Evolutionary conservation across 139 green algal genomes (phyloP), one percentile per base, ranked within the genome.

Genomic region (Mesotaenium endlicherianum): DNA sequence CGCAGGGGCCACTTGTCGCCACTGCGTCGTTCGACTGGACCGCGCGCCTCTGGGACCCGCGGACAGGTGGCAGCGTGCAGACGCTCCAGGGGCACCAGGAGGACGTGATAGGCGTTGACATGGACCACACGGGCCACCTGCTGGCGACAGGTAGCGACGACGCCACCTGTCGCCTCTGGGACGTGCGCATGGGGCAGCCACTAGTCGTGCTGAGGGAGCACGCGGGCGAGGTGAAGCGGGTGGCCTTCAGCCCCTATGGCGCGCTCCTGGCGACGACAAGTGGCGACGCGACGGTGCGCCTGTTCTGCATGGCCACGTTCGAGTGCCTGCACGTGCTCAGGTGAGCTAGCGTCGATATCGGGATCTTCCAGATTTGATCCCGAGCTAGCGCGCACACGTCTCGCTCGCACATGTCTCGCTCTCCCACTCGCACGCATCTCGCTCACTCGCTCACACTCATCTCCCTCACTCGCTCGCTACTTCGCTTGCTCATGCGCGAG

Each of bases 91-190:
- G 38, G 42, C 38, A 81, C 5, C 30, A 69, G 30, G 72, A 77
- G 16, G 72, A 81, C 53, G 40, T 81, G 38, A 81, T 81, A n/a
- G 72, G 72, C 8, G 72, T 81, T 30, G 40, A 71, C 72, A 70
- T 81, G 4, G 72, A 81, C 34, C 38, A 31, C 8, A 50, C 39
- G n/a, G 72, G 72, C 11, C 30, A 31, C 8, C 34, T 70, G 5
- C 38, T 81, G 30, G 72, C 42, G 11, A 81, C 72, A 6, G 72
- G 72, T 5, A 81, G 72, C 42, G 72, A 81, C 53, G 72, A 81
- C 72, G 71, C 72, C 30, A 81, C 72, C 30, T 68, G 41, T 40
- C n/a, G 30, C 38, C 8, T 81, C 8, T 81, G 72, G 72, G 72
- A 81, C 30, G 8, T 70, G 30, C 40, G 72, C 31, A 81, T 36